Conservation (phyloP, 2,329 filamentous ascomycete species). For the Ceratocystis diversiconidia region DNA sequence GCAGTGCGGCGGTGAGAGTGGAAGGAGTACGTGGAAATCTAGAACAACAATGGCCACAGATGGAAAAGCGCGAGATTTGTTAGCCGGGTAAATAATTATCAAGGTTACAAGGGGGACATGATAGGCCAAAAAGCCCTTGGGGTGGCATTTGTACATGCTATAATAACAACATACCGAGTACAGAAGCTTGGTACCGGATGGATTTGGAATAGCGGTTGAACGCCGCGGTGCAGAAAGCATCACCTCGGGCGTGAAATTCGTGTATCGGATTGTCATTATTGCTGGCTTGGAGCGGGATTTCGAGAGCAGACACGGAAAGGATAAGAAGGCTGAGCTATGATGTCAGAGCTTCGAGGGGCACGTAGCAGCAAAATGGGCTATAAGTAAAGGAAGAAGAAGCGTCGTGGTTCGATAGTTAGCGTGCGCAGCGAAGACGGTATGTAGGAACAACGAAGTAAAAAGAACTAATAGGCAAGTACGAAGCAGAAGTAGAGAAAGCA, state of each 20-base stretch:
- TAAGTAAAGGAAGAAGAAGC: neutral
- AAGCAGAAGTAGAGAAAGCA: neutral
- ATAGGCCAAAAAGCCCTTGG: neutral
- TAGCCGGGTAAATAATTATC: neutral
- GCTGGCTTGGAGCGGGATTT: neutral
- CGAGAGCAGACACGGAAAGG: neutral
- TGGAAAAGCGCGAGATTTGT: neutral
- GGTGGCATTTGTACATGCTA: neutral
- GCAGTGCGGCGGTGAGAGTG: slow-evolving; percentile 52
- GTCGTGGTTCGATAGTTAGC: neutral
- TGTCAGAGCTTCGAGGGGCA: neutral
- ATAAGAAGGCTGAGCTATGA: neutral
- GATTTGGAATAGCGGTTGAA: slow-evolving; percentile 55
- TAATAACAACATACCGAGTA: slow-evolving; percentile 38
- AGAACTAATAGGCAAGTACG: too few relatives aligned
- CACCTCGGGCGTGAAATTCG: slow-evolving; percentile 63
- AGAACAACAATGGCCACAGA: slow-evolving; percentile 6
- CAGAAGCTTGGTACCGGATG: slow-evolving; percentile 46
- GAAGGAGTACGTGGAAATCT: slow-evolving; percentile 67
- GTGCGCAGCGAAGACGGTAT: neutral
- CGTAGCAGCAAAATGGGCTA: neutral
- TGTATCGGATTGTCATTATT: slow-evolving; percentile 54
- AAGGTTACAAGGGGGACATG: neutral
- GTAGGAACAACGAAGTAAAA: neutral
- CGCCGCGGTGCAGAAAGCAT: slow-evolving; percentile 63